Conservation (phyloP, 1,284 basidiomycete species). For the Tranzscheliella williamsii region DNA sequence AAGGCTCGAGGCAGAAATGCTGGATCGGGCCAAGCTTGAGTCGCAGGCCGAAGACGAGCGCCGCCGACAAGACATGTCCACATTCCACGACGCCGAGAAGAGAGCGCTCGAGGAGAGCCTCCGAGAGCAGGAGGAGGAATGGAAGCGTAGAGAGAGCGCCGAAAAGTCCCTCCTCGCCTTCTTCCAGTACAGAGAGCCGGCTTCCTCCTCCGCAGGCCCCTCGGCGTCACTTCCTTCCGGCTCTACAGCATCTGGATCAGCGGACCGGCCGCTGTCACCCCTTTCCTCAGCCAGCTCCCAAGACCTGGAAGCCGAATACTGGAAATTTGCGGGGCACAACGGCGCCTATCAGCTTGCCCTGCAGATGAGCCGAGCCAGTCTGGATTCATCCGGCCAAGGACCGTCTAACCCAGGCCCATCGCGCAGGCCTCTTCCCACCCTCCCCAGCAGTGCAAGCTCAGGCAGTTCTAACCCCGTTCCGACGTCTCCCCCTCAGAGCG, state of each 20-base stretch:
- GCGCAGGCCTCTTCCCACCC: slow-evolving; percentile 14
- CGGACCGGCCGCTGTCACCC: too few relatives aligned
- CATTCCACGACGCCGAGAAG: slow-evolving; percentile 21
- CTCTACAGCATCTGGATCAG: too few relatives aligned
- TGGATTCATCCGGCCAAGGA: not conserved
- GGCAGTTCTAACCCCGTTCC: too few relatives aligned
- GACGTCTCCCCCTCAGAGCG: too few relatives aligned
- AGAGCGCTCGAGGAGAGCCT: slow-evolving; percentile 29
- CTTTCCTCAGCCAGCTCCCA: not conserved
- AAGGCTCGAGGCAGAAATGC: slow-evolving; percentile 9
- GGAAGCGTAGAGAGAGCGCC: slow-evolving; percentile 33
- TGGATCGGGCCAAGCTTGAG: slow-evolving; percentile 21
- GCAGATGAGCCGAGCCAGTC: slow-evolving; percentile 19
- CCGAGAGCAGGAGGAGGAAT: slow-evolving; percentile 39
- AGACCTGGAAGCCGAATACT: slow-evolving; percentile 26
- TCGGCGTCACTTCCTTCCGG: not conserved
- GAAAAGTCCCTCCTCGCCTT: slow-evolving; percentile 27
- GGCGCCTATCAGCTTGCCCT: slow-evolving; percentile 31
- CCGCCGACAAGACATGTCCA: slow-evolving; percentile 5
- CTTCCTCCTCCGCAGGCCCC: not conserved
- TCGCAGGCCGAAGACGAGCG: slow-evolving; percentile 10
- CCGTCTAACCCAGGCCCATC: not conserved
- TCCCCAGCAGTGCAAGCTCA: too few relatives aligned
- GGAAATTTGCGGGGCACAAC: slow-evolving; percentile 31
- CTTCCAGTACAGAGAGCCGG: slow-evolving; percentile 1